Percentiles rank a stretch among this genome's conserved stretches.
Evolutionary conservation across 202 grass and related monocot genomes (phyloP).

Genomic region (Setaria viridis): DNA sequence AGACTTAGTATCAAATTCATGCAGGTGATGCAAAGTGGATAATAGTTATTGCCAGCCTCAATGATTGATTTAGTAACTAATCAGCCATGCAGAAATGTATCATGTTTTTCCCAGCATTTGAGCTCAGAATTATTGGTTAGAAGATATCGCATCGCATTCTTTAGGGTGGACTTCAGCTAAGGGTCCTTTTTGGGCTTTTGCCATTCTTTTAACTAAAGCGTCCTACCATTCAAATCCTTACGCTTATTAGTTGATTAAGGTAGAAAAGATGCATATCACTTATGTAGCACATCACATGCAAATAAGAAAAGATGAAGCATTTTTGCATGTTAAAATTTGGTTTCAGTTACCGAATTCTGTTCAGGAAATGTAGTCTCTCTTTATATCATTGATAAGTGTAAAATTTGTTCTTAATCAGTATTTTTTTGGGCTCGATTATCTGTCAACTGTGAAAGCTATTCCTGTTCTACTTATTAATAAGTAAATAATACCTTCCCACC

Average conservation of each 20-base stretch:
- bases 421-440: constrained; percentile 26
- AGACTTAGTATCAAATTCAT: constrained; percentile 12
- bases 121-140: not conserved
- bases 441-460: not conserved
- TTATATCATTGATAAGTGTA: not conserved
- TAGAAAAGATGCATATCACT: constrained; percentile 3
- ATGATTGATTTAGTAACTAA: not conserved
- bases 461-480: constrained; percentile 15
- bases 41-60: not conserved
- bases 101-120: not conserved
- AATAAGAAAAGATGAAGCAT: not conserved
- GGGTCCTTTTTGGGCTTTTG: not conserved
- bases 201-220: not conserved
- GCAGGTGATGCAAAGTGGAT: not conserved
- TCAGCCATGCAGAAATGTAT: not conserved
- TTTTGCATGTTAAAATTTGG: constrained; percentile 13
- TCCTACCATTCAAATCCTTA: not conserved
- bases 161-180: not conserved
- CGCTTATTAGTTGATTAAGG: not conserved
- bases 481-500: constrained; percentile 19
- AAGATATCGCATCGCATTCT: not conserved
- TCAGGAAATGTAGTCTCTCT: constrained; percentile 4
- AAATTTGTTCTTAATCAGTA: not conserved
- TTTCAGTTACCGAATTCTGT: constrained; percentile 6
- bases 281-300: constrained; percentile 12